Evolutionary conservation across 2,329 filamentous ascomycete genomes (phyloP).

Genomic region (Apiospora malaysiana): DNA sequence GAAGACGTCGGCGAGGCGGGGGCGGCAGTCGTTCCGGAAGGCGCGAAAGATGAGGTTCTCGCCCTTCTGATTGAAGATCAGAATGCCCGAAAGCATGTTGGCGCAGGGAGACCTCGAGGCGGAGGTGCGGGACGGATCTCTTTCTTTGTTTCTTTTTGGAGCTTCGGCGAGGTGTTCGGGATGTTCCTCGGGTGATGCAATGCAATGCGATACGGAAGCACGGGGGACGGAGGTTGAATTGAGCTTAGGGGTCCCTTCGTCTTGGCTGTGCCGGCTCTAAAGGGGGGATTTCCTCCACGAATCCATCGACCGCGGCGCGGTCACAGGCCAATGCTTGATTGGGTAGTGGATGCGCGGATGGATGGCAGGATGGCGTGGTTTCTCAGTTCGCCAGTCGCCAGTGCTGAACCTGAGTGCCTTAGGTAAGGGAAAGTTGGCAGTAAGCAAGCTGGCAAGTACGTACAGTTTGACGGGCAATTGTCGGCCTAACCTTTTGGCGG

Average conservation of each 20-base stretch:
- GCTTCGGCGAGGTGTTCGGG: neutral
- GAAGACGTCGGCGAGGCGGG: constrained; percentile 97
- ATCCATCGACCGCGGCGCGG: constrained; percentile 3
- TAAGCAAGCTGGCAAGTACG: neutral
- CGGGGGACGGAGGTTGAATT: constrained; percentile 15
- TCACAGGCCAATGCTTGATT: constrained; percentile 14
- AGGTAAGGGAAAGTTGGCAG: neutral
- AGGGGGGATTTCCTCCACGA: constrained; percentile 16
- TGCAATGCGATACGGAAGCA: constrained; percentile 12
- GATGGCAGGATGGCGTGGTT: neutral
- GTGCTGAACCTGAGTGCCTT: neutral
- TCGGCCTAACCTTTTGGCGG: constrained; percentile 5
- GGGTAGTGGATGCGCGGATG: neutral
- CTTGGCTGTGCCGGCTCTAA: constrained; percentile 15
- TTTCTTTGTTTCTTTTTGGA: neutral
- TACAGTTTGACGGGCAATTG: neutral
- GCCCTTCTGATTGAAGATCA: constrained; percentile 99
- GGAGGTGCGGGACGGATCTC: no score
- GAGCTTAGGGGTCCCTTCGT: constrained; percentile 10
- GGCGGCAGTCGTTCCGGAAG: constrained; percentile 97
- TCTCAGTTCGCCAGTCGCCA: neutral
- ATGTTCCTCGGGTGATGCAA: neutral
- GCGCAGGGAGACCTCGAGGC: neutral
- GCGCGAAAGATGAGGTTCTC: constrained; percentile 99
- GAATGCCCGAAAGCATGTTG: constrained; percentile 90